phyloP scores from a whole-genome alignment of 495 filamentous ascomycete genomes.

The Lophiostoma macrostomum region DNA sequence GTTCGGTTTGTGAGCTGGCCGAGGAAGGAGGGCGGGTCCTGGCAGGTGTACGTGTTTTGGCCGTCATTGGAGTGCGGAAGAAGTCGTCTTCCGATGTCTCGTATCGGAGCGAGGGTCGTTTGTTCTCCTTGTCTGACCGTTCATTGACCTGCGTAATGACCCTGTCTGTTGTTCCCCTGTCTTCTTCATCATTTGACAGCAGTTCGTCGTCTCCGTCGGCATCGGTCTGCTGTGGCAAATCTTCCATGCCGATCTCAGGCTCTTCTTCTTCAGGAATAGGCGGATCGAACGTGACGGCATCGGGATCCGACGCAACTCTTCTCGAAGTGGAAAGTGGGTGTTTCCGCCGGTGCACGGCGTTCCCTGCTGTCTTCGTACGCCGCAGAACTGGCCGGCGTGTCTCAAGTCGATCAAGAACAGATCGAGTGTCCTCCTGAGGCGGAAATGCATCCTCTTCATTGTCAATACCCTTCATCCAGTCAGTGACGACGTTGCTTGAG shows the following conservation, averaged over 20 bases:
- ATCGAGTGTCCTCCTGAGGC: constrained; percentile 59
- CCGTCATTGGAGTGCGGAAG: constrained; percentile 38
- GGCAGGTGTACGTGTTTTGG: constrained; percentile 15
- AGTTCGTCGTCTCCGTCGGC: constrained; percentile 87
- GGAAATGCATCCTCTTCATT: constrained; percentile 61
- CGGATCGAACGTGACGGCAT: constrained; percentile 38
- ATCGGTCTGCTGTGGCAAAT: constrained; percentile 60
- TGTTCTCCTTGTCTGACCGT: constrained; percentile 22
- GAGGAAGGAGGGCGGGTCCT: constrained; percentile 17
- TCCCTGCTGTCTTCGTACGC: constrained; percentile 25
- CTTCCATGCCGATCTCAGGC: constrained; percentile 39
- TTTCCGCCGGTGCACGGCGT: constrained; percentile 34
- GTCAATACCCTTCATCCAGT: constrained; percentile 78
- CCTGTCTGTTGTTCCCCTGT: constrained; percentile 32
- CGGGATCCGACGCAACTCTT: constrained; percentile 58
- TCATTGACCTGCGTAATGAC: constrained; percentile 27
- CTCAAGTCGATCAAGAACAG: constrained; percentile 59
- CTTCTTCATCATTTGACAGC: constrained; percentile 70
- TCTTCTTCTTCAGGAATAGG: constrained; percentile 36
- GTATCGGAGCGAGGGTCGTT: neutral
- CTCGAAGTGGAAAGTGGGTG: constrained; percentile 52
- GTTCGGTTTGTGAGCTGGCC: neutral
- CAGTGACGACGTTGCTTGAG: constrained; percentile 70
- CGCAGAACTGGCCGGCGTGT: constrained; percentile 42
- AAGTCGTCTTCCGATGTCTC: constrained; percentile 31